phyloP scores from a whole-genome alignment of 257 asterid genomes.

The Solanum chaucha region DNA sequence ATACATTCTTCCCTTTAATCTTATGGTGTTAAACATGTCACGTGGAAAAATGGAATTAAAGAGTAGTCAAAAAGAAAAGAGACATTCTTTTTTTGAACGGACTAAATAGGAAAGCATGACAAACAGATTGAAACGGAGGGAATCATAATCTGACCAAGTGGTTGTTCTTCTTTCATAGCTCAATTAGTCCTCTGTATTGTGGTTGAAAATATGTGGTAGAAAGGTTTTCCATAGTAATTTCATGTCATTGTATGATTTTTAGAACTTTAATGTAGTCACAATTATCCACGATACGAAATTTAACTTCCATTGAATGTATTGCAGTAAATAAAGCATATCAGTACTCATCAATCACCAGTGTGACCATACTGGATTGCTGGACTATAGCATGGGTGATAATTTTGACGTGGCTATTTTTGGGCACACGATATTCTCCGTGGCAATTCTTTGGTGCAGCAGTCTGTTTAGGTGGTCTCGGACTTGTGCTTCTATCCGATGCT shows the following conservation, averaged over 20 bases:
- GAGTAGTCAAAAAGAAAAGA: too few relatives aligned
- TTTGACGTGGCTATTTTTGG: slow-evolving; percentile 57
- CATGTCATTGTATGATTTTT: background rate
- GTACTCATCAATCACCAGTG: slow-evolving; percentile 73
- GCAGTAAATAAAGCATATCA: slow-evolving; percentile 74
- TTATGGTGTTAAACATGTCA: too few relatives aligned
- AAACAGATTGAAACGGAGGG: too few relatives aligned
- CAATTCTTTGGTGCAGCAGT: slow-evolving; percentile 56
- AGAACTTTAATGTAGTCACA: background rate
- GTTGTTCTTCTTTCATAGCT: too few relatives aligned
- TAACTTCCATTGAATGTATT: background rate
- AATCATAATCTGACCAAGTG: too few relatives aligned
- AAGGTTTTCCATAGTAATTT: background rate
- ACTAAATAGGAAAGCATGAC: too few relatives aligned
- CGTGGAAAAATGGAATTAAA: too few relatives aligned
- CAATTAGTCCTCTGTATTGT: background rate
- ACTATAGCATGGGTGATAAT: slow-evolving; percentile 61
- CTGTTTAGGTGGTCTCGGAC: too few relatives aligned
- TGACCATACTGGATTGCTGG: slow-evolving; percentile 66
- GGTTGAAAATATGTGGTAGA: background rate
- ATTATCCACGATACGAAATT: background rate
- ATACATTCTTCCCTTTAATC: too few relatives aligned
- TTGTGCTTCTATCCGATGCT: too few relatives aligned
- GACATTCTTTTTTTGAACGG: too few relatives aligned
- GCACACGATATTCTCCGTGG: slow-evolving; percentile 43